Evolutionary conservation across 2,329 filamentous ascomycete species (phyloP).

Genomic region (Nemania sp.): DNA sequence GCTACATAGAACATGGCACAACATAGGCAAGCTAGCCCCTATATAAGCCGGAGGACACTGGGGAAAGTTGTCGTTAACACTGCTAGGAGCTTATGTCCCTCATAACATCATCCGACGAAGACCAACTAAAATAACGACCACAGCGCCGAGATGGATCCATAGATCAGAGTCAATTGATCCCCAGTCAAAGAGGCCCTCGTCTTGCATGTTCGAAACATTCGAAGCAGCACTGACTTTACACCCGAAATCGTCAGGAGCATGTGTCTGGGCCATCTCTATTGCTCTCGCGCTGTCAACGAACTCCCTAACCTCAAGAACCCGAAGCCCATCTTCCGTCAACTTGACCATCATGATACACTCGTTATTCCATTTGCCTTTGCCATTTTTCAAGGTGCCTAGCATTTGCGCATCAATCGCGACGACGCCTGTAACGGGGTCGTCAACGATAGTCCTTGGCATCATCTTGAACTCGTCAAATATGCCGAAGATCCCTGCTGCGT

Average conservation of each 20-base stretch:
- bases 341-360: slow-evolving; percentile 53
- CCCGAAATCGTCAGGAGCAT: slow-evolving; percentile 50
- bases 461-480: slow-evolving; percentile 57
- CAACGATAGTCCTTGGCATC: slow-evolving; percentile 52
- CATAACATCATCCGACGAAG: slow-evolving; percentile 12
- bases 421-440: slow-evolving; percentile 50
- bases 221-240: slow-evolving; percentile 2
- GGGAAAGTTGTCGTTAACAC: neutral
- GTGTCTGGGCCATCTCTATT: slow-evolving; percentile 51
- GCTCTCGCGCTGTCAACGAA: slow-evolving; percentile 59
- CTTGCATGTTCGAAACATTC: neutral
- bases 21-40: no score
- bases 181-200: neutral
- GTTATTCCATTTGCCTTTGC: slow-evolving; percentile 46
- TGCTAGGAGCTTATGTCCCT: neutral
- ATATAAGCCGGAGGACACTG: neutral
- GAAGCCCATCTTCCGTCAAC: slow-evolving; percentile 46
- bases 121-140: slow-evolving; percentile 2
- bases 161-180: neutral
- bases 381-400: slow-evolving; percentile 47
- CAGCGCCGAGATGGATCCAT: slow-evolving; percentile 15
- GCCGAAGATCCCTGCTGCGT: slow-evolving; percentile 56
- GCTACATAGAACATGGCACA: no score
- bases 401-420: slow-evolving; percentile 56
- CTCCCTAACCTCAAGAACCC: slow-evolving; percentile 51